Evolutionary conservation across 2,329 filamentous ascomycete species (phyloP).

Genomic region (Alternaria novae-zelandiae): DNA sequence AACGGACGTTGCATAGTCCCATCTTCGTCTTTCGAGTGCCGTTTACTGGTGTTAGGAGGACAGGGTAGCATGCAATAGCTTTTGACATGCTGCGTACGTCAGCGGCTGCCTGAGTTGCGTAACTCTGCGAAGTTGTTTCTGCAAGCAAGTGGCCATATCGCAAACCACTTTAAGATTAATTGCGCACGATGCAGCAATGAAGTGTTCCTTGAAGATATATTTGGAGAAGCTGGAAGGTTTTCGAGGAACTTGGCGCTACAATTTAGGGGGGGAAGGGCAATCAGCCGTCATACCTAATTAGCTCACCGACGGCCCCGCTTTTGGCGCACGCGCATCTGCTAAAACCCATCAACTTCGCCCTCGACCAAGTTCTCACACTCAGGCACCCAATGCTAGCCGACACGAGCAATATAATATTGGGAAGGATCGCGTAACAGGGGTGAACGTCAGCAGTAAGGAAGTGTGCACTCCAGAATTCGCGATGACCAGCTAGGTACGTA

Average conservation of each 20-base stretch:
- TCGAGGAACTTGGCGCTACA: not conserved
- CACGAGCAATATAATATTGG: too few relatives aligned
- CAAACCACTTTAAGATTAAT: accelerated
- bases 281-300: not conserved
- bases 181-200: not conserved
- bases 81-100: not conserved
- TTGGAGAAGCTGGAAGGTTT: not conserved
- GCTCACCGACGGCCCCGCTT: not conserved
- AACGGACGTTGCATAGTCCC: not conserved
- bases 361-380: not conserved
- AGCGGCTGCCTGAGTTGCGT: not conserved
- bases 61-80: too few relatives aligned
- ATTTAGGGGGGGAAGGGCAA: not conserved
- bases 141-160: not conserved
- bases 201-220: accelerated
- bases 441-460: too few relatives aligned
- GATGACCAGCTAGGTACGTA: too few relatives aligned
- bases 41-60: not conserved
- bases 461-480: too few relatives aligned
- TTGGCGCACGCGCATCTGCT: not conserved
- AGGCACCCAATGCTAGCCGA: too few relatives aligned
- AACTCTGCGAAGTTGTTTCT: not conserved
- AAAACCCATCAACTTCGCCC: not conserved
- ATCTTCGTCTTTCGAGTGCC: not conserved
- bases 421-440: too few relatives aligned